Conservation (phyloP, 83 land plant species). For the Picea mariana region DNA sequence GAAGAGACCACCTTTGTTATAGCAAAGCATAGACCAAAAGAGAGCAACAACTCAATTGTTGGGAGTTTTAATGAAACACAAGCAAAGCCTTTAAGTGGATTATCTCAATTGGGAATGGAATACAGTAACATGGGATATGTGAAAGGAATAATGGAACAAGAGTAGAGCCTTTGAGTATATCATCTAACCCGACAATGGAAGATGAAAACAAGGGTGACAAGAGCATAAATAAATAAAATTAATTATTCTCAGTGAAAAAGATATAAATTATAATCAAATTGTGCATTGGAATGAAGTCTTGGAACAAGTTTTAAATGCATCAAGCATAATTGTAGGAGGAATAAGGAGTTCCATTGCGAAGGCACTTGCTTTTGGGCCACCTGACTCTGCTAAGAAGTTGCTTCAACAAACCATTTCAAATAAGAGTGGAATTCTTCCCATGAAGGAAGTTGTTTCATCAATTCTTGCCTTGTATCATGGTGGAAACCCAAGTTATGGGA, state of each 20-base stretch:
- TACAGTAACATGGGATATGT: background rate
- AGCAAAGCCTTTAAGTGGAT: background rate
- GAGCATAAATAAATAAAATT: background rate
- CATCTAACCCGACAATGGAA: background rate
- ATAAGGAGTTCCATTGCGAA: slow-evolving; percentile 6
- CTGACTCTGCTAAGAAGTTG: background rate
- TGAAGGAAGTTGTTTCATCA: slow-evolving; percentile 15
- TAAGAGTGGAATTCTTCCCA: background rate
- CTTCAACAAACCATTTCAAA: slow-evolving; percentile 12
- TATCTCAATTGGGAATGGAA: background rate
- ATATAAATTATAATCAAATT: background rate
- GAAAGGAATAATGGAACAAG: background rate
- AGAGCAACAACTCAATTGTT: too few species aligned
- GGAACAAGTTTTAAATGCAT: slow-evolving; percentile 4
- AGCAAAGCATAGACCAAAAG: too few species aligned
- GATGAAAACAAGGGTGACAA: background rate
- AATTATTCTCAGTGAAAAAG: background rate
- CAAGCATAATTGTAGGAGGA: background rate
- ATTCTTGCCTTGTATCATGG: background rate
- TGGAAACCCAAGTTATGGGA: background rate
- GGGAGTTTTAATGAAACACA: background rate
- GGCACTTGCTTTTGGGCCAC: slow-evolving; percentile 5
- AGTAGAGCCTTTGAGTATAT: background rate
- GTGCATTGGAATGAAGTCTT: background rate
- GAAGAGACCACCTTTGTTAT: too few species aligned